phyloP scores from a whole-genome alignment of 352 stramenopile species.

The Detonula confervacea region DNA sequence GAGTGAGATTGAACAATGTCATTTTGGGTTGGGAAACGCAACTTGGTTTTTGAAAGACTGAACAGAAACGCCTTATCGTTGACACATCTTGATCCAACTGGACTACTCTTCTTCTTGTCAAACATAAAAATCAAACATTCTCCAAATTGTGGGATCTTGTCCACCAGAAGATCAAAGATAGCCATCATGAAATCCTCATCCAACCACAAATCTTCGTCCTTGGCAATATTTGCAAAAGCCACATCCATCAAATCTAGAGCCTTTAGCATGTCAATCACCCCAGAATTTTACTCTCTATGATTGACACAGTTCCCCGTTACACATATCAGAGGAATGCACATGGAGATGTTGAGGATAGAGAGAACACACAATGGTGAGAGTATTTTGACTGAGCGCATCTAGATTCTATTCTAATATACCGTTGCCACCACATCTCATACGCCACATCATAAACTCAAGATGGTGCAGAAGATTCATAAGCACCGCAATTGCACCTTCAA shows the following conservation, averaged over 20 bases:
- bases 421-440: not conserved
- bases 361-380: not conserved
- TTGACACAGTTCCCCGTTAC: not conserved
- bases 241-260: not conserved
- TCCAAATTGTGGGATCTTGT: not conserved
- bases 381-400: constrained; percentile 11
- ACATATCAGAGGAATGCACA: constrained; percentile 16
- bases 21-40: not conserved
- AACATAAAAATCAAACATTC: constrained; percentile 22
- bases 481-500: constrained; percentile 17
- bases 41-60: not conserved
- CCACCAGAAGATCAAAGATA: not conserved
- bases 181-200: constrained; percentile 31
- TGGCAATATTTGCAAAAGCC: constrained; percentile 1
- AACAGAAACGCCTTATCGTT: not conserved
- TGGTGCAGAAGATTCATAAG: constrained; percentile 39
- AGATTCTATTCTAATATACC: constrained; percentile 9
- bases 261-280: not conserved
- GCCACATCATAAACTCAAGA: constrained; percentile 26
- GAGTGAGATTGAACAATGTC: not conserved
- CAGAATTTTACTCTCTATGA: not conserved
- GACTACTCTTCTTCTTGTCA: constrained; percentile 1
- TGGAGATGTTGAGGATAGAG: constrained; percentile 12
- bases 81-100: not conserved
- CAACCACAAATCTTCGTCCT: not conserved